Evolutionary conservation across 2,329 filamentous ascomycete genomes (phyloP).

Genomic region (Aspergillus jensenii): DNA sequence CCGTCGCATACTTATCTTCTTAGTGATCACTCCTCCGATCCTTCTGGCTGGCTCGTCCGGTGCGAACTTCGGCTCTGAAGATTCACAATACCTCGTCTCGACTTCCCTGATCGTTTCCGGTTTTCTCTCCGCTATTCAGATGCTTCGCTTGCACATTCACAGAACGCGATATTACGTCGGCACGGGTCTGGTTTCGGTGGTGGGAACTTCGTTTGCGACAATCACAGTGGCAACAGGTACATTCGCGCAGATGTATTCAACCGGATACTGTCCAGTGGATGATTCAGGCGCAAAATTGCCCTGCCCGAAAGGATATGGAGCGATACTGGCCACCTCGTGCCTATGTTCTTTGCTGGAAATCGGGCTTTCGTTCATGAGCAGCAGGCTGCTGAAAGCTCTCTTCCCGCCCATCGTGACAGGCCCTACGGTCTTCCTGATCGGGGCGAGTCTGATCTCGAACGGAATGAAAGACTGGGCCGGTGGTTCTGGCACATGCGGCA

Average conservation of each 20-base stretch:
- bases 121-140: slow-evolving; percentile 64
- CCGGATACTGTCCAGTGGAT: slow-evolving; percentile 61
- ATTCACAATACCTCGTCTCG: slow-evolving; percentile 66
- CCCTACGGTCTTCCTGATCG: slow-evolving; percentile 66
- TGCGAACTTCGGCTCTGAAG: slow-evolving; percentile 56
- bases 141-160: slow-evolving; percentile 64
- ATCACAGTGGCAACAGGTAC: slow-evolving; percentile 65
- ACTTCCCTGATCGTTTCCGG: slow-evolving; percentile 68
- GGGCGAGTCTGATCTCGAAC: slow-evolving; percentile 61
- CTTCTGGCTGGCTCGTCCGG: slow-evolving; percentile 57
- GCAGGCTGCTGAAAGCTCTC: slow-evolving; percentile 58
- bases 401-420: slow-evolving; percentile 70
- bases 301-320: slow-evolving; percentile 67
- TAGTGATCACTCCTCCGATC: slow-evolving; percentile 63
- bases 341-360: slow-evolving; percentile 59
- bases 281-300: slow-evolving; percentile 58
- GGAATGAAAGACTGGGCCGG: slow-evolving; percentile 71
- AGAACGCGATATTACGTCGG: slow-evolving; percentile 64
- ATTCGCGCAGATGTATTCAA: slow-evolving; percentile 62
- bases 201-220: slow-evolving; percentile 67
- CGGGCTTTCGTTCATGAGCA: slow-evolving; percentile 63
- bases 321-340: slow-evolving; percentile 58
- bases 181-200: slow-evolving; percentile 66
- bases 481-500: slow-evolving; percentile 52
- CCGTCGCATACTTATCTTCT: slow-evolving; percentile 16